Evolutionary conservation across 2,329 filamentous ascomycete genomes (phyloP).

Genomic region (Diaporthe longicolla): DNA sequence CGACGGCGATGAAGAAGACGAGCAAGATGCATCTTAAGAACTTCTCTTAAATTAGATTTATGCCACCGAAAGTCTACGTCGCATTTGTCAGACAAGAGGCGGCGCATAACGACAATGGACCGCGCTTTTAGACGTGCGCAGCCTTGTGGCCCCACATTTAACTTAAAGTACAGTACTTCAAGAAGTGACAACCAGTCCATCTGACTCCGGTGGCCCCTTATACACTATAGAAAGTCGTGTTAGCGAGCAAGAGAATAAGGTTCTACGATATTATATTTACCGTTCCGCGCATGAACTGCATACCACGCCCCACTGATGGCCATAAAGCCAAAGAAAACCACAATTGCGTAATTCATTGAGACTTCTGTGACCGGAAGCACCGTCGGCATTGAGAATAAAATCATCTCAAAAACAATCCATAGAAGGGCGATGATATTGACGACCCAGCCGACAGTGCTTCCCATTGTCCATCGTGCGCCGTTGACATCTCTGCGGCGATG

Average conservation of each 20-base stretch:
- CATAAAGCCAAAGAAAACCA: conserved; percentile 69
- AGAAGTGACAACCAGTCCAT: conserved; percentile 41
- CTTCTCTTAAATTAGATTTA: too few relatives aligned
- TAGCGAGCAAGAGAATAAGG: conserved; percentile 5
- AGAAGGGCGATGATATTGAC: conserved; percentile 62
- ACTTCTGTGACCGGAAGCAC: conserved; percentile 60
- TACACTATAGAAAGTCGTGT: conserved; percentile 43
- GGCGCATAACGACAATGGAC: not conserved
- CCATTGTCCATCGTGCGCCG: conserved; percentile 63
- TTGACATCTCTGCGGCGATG: conserved; percentile 62
- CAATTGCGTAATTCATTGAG: conserved; percentile 70
- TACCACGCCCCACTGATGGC: conserved; percentile 64
- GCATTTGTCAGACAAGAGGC: not conserved
- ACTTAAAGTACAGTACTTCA: not conserved
- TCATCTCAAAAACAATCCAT: conserved; percentile 67
- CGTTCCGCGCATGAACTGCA: conserved; percentile 63
- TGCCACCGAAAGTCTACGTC: too few relatives aligned
- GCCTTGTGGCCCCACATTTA: too few relatives aligned
- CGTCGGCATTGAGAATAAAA: conserved; percentile 69
- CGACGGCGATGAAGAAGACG: conserved; percentile 38
- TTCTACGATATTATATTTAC: conserved; percentile 50
- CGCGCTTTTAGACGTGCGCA: too few relatives aligned
- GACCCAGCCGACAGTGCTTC: conserved; percentile 55
- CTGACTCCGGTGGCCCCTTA: conserved; percentile 49
- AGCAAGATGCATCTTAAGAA: not conserved